Base-by-base conservation (phyloP, 176 grass and related monocot genomes). In the Zizania latifolia region DNA sequence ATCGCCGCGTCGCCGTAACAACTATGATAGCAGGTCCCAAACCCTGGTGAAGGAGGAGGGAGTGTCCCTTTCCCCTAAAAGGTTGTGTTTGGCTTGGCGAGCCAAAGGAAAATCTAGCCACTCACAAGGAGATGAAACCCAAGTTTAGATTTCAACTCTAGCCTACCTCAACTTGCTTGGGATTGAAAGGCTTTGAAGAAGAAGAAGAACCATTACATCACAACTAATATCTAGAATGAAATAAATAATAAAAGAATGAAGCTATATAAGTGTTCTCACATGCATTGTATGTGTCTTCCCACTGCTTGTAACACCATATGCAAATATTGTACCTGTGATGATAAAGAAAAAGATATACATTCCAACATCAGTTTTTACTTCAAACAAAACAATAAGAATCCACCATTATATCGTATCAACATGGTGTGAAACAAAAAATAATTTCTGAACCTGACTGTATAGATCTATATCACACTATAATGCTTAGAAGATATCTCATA, bases 271-370 rank as follows among this genome's bases (percentile, higher is more conserved):
- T 84, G 13, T 30, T 24, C 89, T 99, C 72, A 99, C 96, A 90
- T 99, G 96, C 96, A 99, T 99, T 6, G 96, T 95, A 79, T 99
- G 96, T 67, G 96, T 99, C 87, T 99, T 99, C 65, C 96, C 96
- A 75, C 96, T 99, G 76, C 96, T 99, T 48, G 96, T 99, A 76
- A 99, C 96, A 71, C 96, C 96, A 72, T 99, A 99, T 71, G 96
- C 96, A 90, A 95, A 99, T 82, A 99, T 99, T 84, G 96, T 99
- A 76, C 96, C 96, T 99, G 83, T 17, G 19, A 75, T 37, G 35
- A 58, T 64, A 54, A 62, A 68, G 72, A 19, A 32, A 72, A 86
- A 39, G 23, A 57, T 13, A 57, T 68, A 30, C 6, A 58, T 37
- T 53, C 80, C n/a, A 8, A 30, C 16, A 58, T 37, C 59, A 85